Evolutionary conservation across 179 eudicot species (phyloP).

Genomic region (Nepenthes alata): DNA sequence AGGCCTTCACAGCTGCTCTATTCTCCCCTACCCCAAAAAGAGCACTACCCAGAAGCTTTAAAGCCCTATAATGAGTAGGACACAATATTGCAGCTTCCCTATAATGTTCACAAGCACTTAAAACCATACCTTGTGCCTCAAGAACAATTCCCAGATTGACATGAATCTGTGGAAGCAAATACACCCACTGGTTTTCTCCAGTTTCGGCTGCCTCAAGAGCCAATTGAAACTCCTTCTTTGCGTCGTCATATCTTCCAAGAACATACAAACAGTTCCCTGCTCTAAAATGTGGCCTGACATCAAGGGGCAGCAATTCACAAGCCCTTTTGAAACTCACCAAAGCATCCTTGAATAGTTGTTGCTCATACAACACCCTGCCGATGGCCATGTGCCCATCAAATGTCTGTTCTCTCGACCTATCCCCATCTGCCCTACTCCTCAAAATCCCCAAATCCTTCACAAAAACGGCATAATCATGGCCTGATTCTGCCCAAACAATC

Average conservation of each 20-base stretch:
- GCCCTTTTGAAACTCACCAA: conserved; percentile 80
- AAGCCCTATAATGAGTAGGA: conserved; percentile 90
- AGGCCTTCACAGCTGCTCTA: conserved; percentile 86
- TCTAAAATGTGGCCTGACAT: conserved; percentile 87
- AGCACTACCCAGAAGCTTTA: conserved; percentile 94
- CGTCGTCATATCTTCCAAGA: conserved; percentile 40
- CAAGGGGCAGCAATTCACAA: conserved; percentile 77
- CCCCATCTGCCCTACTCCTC: conserved; percentile 68
- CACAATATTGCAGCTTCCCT: conserved; percentile 91
- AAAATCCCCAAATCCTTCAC: conserved; percentile 70
- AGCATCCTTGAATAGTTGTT: conserved; percentile 58
- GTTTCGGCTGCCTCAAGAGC: conserved; percentile 89
- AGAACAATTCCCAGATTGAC: conserved; percentile 88
- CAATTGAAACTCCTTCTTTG: conserved; percentile 63
- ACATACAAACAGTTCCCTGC: conserved; percentile 83
- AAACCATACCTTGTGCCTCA: conserved; percentile 89
- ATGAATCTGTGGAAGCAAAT: conserved; percentile 91
- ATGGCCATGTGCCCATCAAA: conserved; percentile 98
- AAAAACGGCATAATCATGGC: conserved; percentile 53
- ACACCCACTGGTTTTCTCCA: conserved; percentile 86
- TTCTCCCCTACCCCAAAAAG: conserved; percentile 90
- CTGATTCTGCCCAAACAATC: conserved; percentile 66
- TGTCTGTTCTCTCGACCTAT: conserved; percentile 78
- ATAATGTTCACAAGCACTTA: conserved; percentile 96
- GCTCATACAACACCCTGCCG: conserved; percentile 73